phyloP scores from a whole-genome alignment of 2,329 filamentous ascomycete genomes.

The Trichothecium sympodiale region DNA sequence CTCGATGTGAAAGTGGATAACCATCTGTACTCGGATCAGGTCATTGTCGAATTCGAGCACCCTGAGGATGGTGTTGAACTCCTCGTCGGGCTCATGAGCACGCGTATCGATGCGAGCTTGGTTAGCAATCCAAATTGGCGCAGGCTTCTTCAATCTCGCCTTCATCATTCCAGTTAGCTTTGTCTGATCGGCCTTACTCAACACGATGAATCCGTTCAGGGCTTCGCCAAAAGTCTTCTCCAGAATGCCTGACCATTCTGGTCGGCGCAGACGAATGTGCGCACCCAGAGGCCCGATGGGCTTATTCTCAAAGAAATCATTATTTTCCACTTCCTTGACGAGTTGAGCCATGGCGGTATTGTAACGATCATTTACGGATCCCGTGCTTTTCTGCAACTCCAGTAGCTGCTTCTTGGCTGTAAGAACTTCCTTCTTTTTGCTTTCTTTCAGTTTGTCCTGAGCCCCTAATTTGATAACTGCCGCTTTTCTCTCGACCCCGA shows the following conservation, averaged over 20 bases:
- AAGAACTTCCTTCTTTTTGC: conserved; percentile 43
- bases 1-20: conserved; percentile 76
- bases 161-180: conserved; percentile 56
- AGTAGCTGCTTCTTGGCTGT: conserved; percentile 31
- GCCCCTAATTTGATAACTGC: conserved; percentile 14
- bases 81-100: conserved; percentile 56
- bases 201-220: conserved; percentile 72
- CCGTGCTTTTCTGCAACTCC: conserved; percentile 45
- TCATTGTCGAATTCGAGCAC: conserved; percentile 74
- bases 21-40: conserved; percentile 65
- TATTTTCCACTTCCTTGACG: conserved; percentile 56
- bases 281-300: conserved; percentile 79
- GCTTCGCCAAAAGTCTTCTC: conserved; percentile 63
- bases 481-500: conserved; percentile 21
- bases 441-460: conserved; percentile 11
- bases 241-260: conserved; percentile 72
- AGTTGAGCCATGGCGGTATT: conserved; percentile 51
- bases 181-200: conserved; percentile 63
- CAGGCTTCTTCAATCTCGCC: conserved; percentile 37
- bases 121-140: conserved; percentile 27
- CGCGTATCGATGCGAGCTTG: conserved; percentile 22
- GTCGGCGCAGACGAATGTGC: conserved; percentile 64
- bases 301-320: conserved; percentile 52
- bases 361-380: conserved; percentile 53
- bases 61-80: conserved; percentile 68